Base-by-base conservation (phyloP, 1,284 basidiomycete genomes). In the Chalciporus piperatoides region DNA sequence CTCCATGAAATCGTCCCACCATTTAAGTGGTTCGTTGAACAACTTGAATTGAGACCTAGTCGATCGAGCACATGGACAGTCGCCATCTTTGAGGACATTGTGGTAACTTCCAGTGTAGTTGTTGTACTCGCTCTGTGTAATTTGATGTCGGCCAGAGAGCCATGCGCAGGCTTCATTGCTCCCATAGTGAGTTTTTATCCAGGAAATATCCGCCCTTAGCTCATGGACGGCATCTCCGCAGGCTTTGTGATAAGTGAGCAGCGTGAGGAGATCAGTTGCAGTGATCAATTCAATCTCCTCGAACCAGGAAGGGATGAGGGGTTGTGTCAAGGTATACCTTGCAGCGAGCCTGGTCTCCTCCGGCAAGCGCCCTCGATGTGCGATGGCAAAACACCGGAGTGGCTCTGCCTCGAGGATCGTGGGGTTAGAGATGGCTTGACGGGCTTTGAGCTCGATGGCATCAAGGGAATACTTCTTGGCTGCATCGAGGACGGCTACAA, bases 1-100 rank as follows among this genome's bases (percentile, higher is more conserved):
- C 6, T 48, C 38, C 52, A 60, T 48, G 12, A 61, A 64, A 3
- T 46, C 38, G 4, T 25, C 41, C 63, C 59, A 65, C 61, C 61
- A 58, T 14, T 42, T 10, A 5, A 39, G 40, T 6, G 56, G 23
- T 1, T 3, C 23, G 0, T 0, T 2, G 2, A 56, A 53, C 2
- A 45, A 5, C 3, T 0, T 2, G 3, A 36, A 44, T 10, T 0
- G n/a, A 2, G 25, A 2, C 17, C 2, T 7, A 15, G 15, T 3
- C 10, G 24, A 19, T 19, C 0, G 19, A 15, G 19, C 12, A 36
- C 56, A 55, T 15, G 2, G 5, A 43, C 46, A 58, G 6, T 7
- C 10, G 9, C 28, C 5, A 11, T 30, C 5, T 12, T 7, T 30
- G 28, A 12, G 7, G 27, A 27, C n/a, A n/a, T n/a, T n/a, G n/a